These are phyloP conservation scores for Phallus indusiatus DNA, from an alignment of 768 basidiomycete genomes.

Conservation along the genomic window DNA sequence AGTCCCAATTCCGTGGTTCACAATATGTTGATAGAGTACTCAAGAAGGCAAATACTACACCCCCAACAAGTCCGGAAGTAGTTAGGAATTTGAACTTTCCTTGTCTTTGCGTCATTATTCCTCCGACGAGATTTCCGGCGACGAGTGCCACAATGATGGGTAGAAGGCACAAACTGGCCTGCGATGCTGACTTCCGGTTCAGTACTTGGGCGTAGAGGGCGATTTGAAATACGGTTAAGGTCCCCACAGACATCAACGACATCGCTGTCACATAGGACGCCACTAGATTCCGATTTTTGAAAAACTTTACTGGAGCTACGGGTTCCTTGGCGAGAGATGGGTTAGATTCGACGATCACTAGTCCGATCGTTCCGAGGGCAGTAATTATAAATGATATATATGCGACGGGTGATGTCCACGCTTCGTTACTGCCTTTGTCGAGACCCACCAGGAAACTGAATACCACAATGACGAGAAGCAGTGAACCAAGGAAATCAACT, in stretches of 20 bases:
- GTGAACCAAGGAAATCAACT: constrained; percentile 54
- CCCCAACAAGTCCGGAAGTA: too few relatives aligned
- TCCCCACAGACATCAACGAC: constrained; percentile 37
- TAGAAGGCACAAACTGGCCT: not conserved
- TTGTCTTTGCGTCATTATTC: not conserved
- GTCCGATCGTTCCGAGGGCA: constrained; percentile 25
- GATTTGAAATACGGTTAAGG: constrained; percentile 12
- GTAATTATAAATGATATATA: not conserved
- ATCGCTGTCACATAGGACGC: constrained; percentile 50
- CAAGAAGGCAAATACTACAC: too few relatives aligned
- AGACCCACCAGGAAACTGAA: constrained; percentile 49
- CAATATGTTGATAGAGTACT: not conserved
- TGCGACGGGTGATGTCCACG: constrained; percentile 18
- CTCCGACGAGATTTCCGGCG: not conserved
- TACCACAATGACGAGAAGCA: constrained; percentile 41
- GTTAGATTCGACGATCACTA: constrained; percentile 37
- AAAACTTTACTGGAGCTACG: constrained; percentile 46
- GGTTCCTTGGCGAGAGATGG: constrained; percentile 39
- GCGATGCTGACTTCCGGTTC: not conserved
- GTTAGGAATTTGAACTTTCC: constrained; percentile 42
- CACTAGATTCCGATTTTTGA: constrained; percentile 37
- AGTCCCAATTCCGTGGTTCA: not conserved
- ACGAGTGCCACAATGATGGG: not conserved
- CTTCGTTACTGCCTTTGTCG: constrained; percentile 41
- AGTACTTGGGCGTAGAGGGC: not conserved